Evolutionary conservation across 1,284 basidiomycete species (phyloP), one percentile per base, ranked within the genome.

Genomic region (Ustilago lituana): DNA sequence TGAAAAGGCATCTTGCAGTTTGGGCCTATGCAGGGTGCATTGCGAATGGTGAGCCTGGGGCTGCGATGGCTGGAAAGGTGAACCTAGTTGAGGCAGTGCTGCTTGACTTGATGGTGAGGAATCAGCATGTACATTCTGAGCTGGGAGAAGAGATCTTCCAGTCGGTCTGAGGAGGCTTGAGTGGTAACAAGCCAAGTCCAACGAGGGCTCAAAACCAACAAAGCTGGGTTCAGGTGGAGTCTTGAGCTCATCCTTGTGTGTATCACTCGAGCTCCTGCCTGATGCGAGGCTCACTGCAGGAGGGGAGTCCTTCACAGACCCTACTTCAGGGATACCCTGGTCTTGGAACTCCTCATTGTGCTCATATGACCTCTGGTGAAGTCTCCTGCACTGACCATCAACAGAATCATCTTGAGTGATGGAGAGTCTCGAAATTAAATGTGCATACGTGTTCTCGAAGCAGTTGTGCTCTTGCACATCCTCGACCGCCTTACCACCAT

Each of bases 171-270:
- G 39, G 32, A 12, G 27, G 7, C 12, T 29, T 23, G 19, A 17
- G 40, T 9, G 5, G 33, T 17, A 9, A 20, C 27, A n/a, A 3
- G 40, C 5, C 1, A 22, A 22, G 11, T 45, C 43, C 2, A 24
- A 7, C 0, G 52, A 36, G 11, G 37, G 19, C 15, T 53, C 54
- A 20, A 66, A 62, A 0, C 46, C 32, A 5, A 46, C 55, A n/a
- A 41, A 54, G 32, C 29, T 44, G 14, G 66, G 44, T 22, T 69
- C 60, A n/a, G 66, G 66, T 1, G 66, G 66, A n/a, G 66, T 69
- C 22, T 40, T 43, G 24, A 63, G 27, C 52, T 69, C 66, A 23
- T 69, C 55, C 1, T 69, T 60, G 37, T 58, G 38, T 3, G 27
- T 53, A 17, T 68, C 65, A 56, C 66, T 63, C 10, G 56, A 63